Conservation (phyloP, 1,139 yeast species). For the Saccharomyces pastorianus region DNA sequence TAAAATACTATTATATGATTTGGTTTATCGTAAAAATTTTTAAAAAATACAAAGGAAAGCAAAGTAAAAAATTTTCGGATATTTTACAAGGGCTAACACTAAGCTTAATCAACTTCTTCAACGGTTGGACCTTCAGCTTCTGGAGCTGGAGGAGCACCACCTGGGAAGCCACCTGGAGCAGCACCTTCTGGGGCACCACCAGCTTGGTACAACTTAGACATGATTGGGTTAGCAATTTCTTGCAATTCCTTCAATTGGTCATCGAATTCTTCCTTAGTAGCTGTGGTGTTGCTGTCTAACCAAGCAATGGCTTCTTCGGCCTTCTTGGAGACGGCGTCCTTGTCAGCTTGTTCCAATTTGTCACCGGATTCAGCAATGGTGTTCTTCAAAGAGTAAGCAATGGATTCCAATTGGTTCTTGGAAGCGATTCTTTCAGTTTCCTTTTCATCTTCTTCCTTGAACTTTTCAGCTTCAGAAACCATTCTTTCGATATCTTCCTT, state of each 20-base stretch:
- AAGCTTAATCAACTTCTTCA: slow-evolving; percentile 77
- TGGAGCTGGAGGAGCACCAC: slow-evolving; percentile 61
- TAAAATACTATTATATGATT: not conserved
- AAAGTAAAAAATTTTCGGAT: not conserved
- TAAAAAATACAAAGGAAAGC: slow-evolving; percentile 1
- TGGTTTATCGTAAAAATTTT: not conserved
- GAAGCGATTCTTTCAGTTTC: slow-evolving; percentile 71
- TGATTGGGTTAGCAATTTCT: slow-evolving; percentile 88
- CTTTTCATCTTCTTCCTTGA: slow-evolving; percentile 76
- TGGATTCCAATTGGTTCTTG: slow-evolving; percentile 88
- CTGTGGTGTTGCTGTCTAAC: slow-evolving; percentile 85
- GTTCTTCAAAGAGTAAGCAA: slow-evolving; percentile 84
- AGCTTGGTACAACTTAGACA: slow-evolving; percentile 82
- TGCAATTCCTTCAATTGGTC: slow-evolving; percentile 92
- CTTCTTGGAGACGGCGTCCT: slow-evolving; percentile 70
- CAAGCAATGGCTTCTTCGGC: slow-evolving; percentile 80
- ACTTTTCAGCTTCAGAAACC: slow-evolving; percentile 87
- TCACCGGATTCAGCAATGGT: slow-evolving; percentile 71
- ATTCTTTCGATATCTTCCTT: slow-evolving; percentile 91
- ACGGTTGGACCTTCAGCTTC: slow-evolving; percentile 83
- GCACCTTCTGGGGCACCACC: slow-evolving; percentile 61
- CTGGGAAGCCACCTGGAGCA: slow-evolving; percentile 62
- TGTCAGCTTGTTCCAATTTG: slow-evolving; percentile 75
- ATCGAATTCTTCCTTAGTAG: slow-evolving; percentile 76
- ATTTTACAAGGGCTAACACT: not conserved